Evolutionary conservation across 306 rosid species (phyloP).

Genomic region (Glycyrrhiza uralensis): DNA sequence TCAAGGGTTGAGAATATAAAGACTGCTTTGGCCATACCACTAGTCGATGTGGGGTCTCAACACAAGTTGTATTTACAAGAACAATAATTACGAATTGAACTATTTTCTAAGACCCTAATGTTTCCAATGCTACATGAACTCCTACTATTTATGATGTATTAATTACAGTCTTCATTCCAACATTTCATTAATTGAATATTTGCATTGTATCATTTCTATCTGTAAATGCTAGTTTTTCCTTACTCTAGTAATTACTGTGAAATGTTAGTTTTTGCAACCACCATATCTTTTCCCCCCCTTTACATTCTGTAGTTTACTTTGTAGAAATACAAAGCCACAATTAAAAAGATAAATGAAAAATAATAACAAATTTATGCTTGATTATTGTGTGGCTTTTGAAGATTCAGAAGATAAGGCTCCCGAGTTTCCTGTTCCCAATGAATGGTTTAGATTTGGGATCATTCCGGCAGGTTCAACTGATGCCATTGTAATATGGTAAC

Average conservation of each 20-base stretch:
- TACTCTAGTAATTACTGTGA: background rate
- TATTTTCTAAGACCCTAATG: background rate
- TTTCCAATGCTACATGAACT: background rate
- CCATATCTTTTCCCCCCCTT: background rate
- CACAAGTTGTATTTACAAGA: background rate
- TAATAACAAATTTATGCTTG: conserved; percentile 14
- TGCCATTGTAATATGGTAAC: conserved; percentile 90
- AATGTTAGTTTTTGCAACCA: conserved; percentile 17
- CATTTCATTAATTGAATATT: background rate
- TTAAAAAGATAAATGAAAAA: background rate
- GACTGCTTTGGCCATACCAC: too few species aligned
- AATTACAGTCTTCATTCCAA: background rate
- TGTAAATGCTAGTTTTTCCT: conserved; percentile 23
- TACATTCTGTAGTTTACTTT: conserved; percentile 13
- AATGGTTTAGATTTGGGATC: conserved; percentile 79
- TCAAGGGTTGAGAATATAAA: too few species aligned
- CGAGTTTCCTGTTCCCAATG: conserved; percentile 51
- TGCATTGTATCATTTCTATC: background rate
- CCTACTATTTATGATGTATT: background rate
- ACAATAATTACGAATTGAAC: background rate
- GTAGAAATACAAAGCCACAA: background rate
- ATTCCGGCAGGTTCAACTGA: conserved; percentile 98
- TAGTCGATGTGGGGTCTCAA: too few species aligned
- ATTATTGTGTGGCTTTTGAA: conserved; percentile 32
- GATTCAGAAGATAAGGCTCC: conserved; percentile 55